Evolutionary conservation across 768 basidiomycete genomes (phyloP), one percentile per base, ranked within the genome.

Genomic region (Suillus brevipes): DNA sequence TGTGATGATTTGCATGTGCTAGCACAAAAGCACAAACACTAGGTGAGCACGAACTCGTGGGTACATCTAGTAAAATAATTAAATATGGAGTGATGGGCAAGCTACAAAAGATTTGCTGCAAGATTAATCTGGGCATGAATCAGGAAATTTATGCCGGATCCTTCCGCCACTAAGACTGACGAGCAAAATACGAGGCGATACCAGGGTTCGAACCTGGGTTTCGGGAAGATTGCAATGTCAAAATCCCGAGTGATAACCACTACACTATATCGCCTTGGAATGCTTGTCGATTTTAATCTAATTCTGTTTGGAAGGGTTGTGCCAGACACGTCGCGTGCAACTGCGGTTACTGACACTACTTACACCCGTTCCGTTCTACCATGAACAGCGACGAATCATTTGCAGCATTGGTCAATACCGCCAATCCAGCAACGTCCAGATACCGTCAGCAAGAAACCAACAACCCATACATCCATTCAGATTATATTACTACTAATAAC

Each of bases 241-340:
- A 78, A 77, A 77, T 77, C 76, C 77, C 76, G 74, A 77, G 76
- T 77, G 76, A 77, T 77, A 71, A 77, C 76, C 76, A 76, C 76
- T 77, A 77, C 77, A 78, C 77, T 77, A 78, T 73, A 78, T 70
- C 70, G 69, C 77, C 77, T 36, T 45, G 38, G 14, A 0, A 20
- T n/a, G n/a, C n/a, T n/a, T n/a, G n/a, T n/a, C 3, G 0, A 0
- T 0, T 6, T 1, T 18, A 1, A 14, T 25, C 28, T 12, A 38
- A 14, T 20, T 1, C 1, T 9, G 9, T 38, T 58, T 25, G n/a
- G 37, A 38, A 1, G 1, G 13, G 4, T 23, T 37, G 4, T 14
- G 8, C 7, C 12, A 47, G 36, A 20, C 25, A 53, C 8, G 52
- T n/a, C n/a, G n/a, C n/a, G 43, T 43, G 47, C n/a, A 49, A 25